Evolutionary conservation across 1,284 basidiomycete genomes (phyloP), one percentile per base, ranked within the genome.

Genomic region (Cutaneotrichosporon sp.): DNA sequence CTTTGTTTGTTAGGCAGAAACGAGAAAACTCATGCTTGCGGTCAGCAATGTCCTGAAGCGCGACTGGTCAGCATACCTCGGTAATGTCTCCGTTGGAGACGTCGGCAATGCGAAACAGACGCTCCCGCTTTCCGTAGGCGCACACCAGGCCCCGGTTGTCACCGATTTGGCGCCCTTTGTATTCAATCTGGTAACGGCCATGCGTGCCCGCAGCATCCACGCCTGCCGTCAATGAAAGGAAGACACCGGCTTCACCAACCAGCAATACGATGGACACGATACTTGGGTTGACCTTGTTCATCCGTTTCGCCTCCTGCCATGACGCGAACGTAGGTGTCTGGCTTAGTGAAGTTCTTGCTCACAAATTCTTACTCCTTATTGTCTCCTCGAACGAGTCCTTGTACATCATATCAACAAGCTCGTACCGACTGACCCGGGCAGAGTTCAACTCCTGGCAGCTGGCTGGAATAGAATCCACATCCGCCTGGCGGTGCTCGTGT

Each of bases 261-360:
- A 30, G 20, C 22, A 33, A 55, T 48, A 15, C 41, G 26, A 18
- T 30, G 30, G 84, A 79, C 85, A 43, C 90, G 83, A 73, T 96
- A 96, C 34, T 87, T 80, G n/a, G 80, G 78, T 54, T 79, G 68
- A 7, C 79, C 79, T 7, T 77, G 73, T 47, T 81, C 79, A 38
- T 81, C 78, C 3, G 76, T 61, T 18, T 70, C 67, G 0, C 84
- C 84, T 9, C 46, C 51, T 61, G 87, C 83, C 39, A 88, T 78
- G 65, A 87, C 85, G 20, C 89, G 81, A 5, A 93, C 88, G 80
- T 84, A 93, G 21, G 83, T 81, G 45, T 85, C 90, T 90, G 62
- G 7, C 35, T 35, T 17, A 51, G 49, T 17, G 34, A 12, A 18
- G n/a, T n/a, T n/a, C n/a, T 7, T 12, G 17, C 5, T 12, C 12